Evolutionary conservation across 352 stramenopile species (phyloP), one percentile per base, ranked within the genome.

Genomic region (Blastocystis sp.): DNA sequence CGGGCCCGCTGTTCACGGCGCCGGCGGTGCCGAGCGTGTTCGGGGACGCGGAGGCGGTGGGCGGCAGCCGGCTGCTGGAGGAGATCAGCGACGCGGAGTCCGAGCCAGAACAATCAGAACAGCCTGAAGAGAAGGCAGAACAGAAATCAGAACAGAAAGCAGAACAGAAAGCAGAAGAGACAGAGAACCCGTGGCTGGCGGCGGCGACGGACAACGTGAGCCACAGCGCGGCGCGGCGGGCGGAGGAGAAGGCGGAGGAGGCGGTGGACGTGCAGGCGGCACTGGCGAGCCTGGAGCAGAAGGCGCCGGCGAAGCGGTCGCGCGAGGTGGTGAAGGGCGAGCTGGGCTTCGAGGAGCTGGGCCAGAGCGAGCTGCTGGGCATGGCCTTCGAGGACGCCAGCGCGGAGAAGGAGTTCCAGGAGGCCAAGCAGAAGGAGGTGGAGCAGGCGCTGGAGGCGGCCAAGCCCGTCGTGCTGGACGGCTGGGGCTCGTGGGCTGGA

Each of bases 381-480:
- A 92, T 93, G 52, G 96, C 96, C 28, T 99, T 99, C 91, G 95
- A 95, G 48, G 95, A 96, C 74, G 93, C 94, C 0, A 92, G 94
- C 48, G 92, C 96, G 70, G 93, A 97, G 71, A 92, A 97, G 88
- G 96, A 98, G 71, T 97, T 99, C 89, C 40, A 38, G 48, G 59
- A 41, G 34, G n/a, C 45, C 34, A 84, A 84, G 62, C 90, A 92
- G 65, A 92, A 93, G 53, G 95, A 97, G 91, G 98, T 98, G 11
- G 86, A 90, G 10, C 14, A 34, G 17, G 70, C 88, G 2, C 60
- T 87, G 17, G 87, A 90, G 11, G 19, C 34, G 3, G 62, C 89
- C 1, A 48, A 62, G 62, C 94, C 95, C 90, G 90, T 91, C n/a
- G 94, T 94, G 41, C 97, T 94, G 94, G 95, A 94, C 14, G 93